Conservation (phyloP, 2,329 filamentous ascomycete species). For the Colletotrichum musae region DNA sequence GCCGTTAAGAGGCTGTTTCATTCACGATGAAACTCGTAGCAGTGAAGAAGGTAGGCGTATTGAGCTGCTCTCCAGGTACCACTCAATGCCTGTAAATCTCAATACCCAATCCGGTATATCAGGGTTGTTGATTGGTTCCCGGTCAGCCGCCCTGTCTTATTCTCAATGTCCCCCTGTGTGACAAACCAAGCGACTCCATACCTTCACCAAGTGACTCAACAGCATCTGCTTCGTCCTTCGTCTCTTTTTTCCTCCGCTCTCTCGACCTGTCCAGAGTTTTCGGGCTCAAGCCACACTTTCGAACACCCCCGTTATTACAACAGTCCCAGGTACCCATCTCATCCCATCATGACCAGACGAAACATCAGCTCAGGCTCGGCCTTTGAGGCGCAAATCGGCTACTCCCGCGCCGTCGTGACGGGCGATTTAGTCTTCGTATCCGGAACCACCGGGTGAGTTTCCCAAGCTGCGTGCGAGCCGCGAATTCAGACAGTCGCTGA, state of each 20-base stretch:
- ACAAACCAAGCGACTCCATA: conserved; percentile 16
- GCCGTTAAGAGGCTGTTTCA: too few species aligned
- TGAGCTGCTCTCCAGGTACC: too few species aligned
- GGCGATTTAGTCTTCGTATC: conserved; percentile 68
- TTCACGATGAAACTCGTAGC: too few species aligned
- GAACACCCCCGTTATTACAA: neutral
- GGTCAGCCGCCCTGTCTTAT: conserved; percentile 5
- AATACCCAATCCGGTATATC: conserved; percentile 24
- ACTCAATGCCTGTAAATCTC: neutral
- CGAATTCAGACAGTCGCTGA: neutral
- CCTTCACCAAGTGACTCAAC: conserved; percentile 16
- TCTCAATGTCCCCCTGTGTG: conserved; percentile 5
- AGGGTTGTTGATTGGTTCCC: conserved; percentile 27
- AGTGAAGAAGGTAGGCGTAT: too few species aligned
- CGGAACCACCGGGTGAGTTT: conserved; percentile 65
- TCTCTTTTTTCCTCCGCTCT: neutral
- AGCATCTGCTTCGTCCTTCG: neutral
- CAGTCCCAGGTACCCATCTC: neutral
- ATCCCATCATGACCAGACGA: conserved; percentile 50
- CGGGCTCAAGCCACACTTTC: neutral
- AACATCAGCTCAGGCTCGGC: conserved; percentile 65
- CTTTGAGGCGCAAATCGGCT: conserved; percentile 68
- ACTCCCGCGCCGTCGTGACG: conserved; percentile 67
- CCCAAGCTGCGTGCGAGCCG: neutral
- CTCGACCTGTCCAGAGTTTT: neutral